Base-by-base conservation (phyloP, 495 filamentous ascomycete species). In the Penicillium alfredii region DNA sequence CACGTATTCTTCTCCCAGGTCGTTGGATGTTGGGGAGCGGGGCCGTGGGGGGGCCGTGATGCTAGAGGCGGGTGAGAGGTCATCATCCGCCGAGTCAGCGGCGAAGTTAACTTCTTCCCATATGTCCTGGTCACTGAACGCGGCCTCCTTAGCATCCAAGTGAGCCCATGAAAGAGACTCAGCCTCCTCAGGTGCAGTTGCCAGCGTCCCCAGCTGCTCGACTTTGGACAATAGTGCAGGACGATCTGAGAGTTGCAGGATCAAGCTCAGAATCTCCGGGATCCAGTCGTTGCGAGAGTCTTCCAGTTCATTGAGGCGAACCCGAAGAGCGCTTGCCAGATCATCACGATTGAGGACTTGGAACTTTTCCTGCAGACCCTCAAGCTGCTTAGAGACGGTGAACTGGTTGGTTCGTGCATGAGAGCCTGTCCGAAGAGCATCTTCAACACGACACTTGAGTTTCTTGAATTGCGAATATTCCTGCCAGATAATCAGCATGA, bases 341-440 rank as follows among this genome's bases (percentile, higher is more conserved):
- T 79, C 75, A 54, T 95, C 88, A 39, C 79, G 73, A 56, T 83
- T 80, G 19, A 84, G 67, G 30, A 96, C 70, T 24, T 77, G 74
- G 56, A 94, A 94, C 48, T 90, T 90, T 60, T 98, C 92, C 43
- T 87, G 83, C 11, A 94, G 69, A 3, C 92, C 92, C 14, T 81
- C 75, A 4, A 94, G 71, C 21, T 74, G 78, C 11, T 73, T 72
- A 15, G 76, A 61, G 8, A 95, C 78, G 19, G 86, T 86, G 55
- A 96, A 98, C 49, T 93, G 90, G 63, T 96, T 92, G 0, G 81
- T 86, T 21, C 88, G 78, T 13, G 66, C 68, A 65, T 82, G 82
- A 22, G 64, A 71, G 34, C 82, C 69, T 22, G 78, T 61, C 64
- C 56, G 56, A n/a, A 66, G 20, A 8, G 38, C 38, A 7, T 49